These are phyloP conservation scores for Metarhizium brunneum DNA, from an alignment of 2,329 filamentous ascomycete species.

Conservation along the genomic window DNA sequence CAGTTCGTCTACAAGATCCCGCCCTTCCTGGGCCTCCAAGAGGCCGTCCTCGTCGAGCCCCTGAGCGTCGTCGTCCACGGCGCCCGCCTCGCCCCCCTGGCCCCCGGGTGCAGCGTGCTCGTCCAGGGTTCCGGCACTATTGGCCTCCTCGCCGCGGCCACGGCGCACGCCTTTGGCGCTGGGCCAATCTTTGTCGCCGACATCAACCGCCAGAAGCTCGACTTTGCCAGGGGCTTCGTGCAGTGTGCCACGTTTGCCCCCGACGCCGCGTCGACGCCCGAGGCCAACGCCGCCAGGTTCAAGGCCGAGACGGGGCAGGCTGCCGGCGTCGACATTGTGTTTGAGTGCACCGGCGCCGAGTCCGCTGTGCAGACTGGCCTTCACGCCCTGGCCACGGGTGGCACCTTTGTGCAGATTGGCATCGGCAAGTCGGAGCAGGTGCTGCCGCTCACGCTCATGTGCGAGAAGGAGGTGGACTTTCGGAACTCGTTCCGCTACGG, in stretches of 20 bases:
- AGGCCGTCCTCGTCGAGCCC: slow-evolving; percentile 41
- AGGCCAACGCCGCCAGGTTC: slow-evolving; percentile 9
- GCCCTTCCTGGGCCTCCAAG: slow-evolving; percentile 41
- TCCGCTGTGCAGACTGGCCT: slow-evolving; percentile 10
- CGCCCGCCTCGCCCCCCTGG: slow-evolving; percentile 14
- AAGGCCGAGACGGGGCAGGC: neutral
- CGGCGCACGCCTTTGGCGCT: slow-evolving; percentile 14
- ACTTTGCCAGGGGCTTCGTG: slow-evolving; percentile 5
- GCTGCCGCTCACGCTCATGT: slow-evolving; percentile 30
- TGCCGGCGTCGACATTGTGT: slow-evolving; percentile 7
- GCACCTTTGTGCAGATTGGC: slow-evolving; percentile 37
- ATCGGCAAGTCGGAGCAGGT: slow-evolving; percentile 41
- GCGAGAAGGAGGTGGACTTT: slow-evolving; percentile 35
- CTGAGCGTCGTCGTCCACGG: slow-evolving; percentile 43
- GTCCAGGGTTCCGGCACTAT: slow-evolving; percentile 12
- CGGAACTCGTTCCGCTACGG: slow-evolving; percentile 43
- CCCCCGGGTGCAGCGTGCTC: slow-evolving; percentile 12
- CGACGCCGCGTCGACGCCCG: neutral
- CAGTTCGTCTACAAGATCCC: slow-evolving; percentile 82
- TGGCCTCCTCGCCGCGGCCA: slow-evolving; percentile 5
- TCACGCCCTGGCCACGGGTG: slow-evolving; percentile 34
- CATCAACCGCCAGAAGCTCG: slow-evolving; percentile 17
- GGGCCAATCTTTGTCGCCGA: slow-evolving; percentile 11
- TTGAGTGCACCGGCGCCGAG: slow-evolving; percentile 13
- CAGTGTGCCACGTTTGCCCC: neutral